phyloP scores from a whole-genome alignment of 192 early-diverging fungal species.

The Podochytrium sp. region DNA sequence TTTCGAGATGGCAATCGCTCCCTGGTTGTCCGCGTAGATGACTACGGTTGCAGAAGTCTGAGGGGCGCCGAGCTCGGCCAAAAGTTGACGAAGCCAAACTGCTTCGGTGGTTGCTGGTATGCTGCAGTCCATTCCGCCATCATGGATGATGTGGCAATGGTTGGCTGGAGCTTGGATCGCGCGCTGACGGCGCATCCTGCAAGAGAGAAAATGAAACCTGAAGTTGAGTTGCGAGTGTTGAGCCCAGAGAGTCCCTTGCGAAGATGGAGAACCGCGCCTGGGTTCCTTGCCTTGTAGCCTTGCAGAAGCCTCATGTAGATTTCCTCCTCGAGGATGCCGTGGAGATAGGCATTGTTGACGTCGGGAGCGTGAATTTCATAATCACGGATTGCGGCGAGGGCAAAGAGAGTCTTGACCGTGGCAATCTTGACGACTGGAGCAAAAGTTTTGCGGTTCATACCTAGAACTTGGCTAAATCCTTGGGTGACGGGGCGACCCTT shows the following conservation, averaged over 20 bases:
- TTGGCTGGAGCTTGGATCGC: not conserved
- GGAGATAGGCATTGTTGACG: constrained; percentile 40
- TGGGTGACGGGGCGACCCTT: constrained; percentile 37
- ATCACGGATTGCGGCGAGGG: constrained; percentile 6
- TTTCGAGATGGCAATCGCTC: not conserved
- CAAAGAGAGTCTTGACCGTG: constrained; percentile 18
- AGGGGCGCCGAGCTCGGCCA: not conserved
- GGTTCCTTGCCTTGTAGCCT: constrained; percentile 10
- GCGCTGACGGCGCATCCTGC: constrained; percentile 2
- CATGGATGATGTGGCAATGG: not conserved
- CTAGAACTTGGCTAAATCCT: constrained; percentile 41
- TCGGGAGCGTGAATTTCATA: constrained; percentile 38
- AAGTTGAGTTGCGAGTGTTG: constrained; percentile 38
- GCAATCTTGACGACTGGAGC: constrained; percentile 42
- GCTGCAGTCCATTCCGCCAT: constrained; percentile 11
- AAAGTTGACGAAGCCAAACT: not conserved
- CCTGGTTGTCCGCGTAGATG: constrained; percentile 4
- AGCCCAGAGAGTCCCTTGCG: constrained; percentile 27
- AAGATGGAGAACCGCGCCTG: not conserved
- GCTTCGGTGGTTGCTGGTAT: not conserved
- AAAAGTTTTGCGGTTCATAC: constrained; percentile 46
- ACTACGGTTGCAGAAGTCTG: not conserved
- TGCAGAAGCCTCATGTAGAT: constrained; percentile 38
- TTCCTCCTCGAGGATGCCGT: constrained; percentile 28
- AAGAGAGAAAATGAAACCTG: constrained; percentile 38